These are phyloP conservation scores for Stemphylium beticola DNA, from an alignment of 2,329 filamentous ascomycete species.

Conservation along the genomic window DNA sequence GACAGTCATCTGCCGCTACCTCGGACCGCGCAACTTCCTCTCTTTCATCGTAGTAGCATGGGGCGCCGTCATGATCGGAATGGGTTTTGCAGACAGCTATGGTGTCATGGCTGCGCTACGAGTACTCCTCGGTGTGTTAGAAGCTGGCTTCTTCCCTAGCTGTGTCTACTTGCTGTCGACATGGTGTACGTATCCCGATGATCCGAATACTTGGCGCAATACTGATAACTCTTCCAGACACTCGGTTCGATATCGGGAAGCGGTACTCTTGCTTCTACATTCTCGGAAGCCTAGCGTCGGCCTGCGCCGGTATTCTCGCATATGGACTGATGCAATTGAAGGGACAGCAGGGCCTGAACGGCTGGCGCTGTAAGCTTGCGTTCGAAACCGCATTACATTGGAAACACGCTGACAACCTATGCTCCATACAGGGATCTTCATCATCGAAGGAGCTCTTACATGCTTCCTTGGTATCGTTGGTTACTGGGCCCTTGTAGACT, in stretches of 20 bases:
- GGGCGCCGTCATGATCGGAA: constrained; percentile 54
- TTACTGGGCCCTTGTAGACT: constrained; percentile 55
- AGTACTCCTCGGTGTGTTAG: constrained; percentile 49
- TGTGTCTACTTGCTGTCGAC: constrained; percentile 55
- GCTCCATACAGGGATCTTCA: constrained; percentile 50
- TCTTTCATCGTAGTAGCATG: constrained; percentile 46
- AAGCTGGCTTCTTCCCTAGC: constrained; percentile 50
- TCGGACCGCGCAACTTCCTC: constrained; percentile 50
- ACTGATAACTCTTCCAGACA: constrained; percentile 30
- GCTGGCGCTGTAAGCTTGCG: constrained; percentile 50
- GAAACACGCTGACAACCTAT: constrained; percentile 36
- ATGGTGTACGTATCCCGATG: constrained; percentile 34
- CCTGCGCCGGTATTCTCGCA: constrained; percentile 71
- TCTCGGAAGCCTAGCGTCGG: constrained; percentile 69
- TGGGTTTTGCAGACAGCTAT: constrained; percentile 50
- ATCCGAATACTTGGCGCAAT: too few species aligned
- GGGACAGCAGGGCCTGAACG: constrained; percentile 57
- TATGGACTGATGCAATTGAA: constrained; percentile 72
- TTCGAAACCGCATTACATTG: constrained; percentile 11
- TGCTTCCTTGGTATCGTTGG: constrained; percentile 48
- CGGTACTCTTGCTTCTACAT: constrained; percentile 74
- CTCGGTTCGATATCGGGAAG: constrained; percentile 70
- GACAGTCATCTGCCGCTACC: constrained; percentile 49
- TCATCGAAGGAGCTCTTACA: constrained; percentile 53
- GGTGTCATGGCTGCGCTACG: constrained; percentile 45